phyloP scores from a whole-genome alignment of 2,329 filamentous ascomycete genomes.

The Neofusicoccum cordaticola region DNA sequence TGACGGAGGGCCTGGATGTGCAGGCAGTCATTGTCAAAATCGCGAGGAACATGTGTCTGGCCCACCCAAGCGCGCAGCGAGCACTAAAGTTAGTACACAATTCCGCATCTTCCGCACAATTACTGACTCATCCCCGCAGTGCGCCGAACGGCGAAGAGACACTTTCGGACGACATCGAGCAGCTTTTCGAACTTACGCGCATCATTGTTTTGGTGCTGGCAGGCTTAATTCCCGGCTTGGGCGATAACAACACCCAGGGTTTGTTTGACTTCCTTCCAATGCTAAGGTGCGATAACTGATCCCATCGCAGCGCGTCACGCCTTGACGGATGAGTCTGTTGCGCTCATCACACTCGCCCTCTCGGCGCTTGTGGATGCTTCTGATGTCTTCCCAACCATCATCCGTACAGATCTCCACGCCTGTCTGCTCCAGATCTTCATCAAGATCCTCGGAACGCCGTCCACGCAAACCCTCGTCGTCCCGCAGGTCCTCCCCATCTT shows the following conservation, averaged over 20 bases:
- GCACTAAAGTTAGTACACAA: constrained; percentile 52
- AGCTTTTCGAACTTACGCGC: constrained; percentile 92
- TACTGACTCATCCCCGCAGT: constrained; percentile 19
- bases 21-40: constrained; percentile 94
- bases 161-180: constrained; percentile 94
- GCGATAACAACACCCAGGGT: constrained; percentile 50
- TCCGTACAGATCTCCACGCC: constrained; percentile 92
- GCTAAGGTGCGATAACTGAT: constrained; percentile 31
- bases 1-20: constrained; percentile 86
- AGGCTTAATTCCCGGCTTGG: constrained; percentile 79
- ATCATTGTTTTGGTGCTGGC: constrained; percentile 93
- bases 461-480: constrained; percentile 84
- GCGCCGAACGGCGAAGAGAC: constrained; percentile 60
- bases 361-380: constrained; percentile 91
- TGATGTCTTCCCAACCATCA: constrained; percentile 92
- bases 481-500: constrained; percentile 88
- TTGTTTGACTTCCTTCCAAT: background rate
- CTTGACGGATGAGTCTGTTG: constrained; percentile 82
- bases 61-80: constrained; percentile 82
- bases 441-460: constrained; percentile 81
- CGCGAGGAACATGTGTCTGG: constrained; percentile 81
- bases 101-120: constrained; percentile 11
- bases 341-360: constrained; percentile 74
- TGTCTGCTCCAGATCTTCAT: constrained; percentile 97
- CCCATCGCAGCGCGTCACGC: constrained; percentile 64